Percentiles rank a stretch among this genome's conserved stretches.
phyloP scores from a whole-genome alignment of 106 monocot genomes.

The Acanthochlamys bracteata region DNA sequence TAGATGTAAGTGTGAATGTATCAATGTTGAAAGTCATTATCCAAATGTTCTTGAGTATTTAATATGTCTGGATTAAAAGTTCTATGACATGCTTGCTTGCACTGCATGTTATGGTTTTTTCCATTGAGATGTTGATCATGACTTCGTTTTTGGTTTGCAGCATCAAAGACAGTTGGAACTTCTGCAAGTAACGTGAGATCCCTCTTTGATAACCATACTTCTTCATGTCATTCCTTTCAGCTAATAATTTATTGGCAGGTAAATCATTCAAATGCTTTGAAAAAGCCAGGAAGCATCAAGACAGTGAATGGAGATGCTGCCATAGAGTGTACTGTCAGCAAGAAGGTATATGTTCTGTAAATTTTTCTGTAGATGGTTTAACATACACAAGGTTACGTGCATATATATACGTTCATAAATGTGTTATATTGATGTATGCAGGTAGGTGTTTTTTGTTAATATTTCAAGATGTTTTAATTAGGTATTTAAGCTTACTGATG shows the following conservation, averaged over 20 bases:
- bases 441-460: no score
- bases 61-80: not conserved
- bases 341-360: not conserved
- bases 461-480: no score
- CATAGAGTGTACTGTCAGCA: not conserved
- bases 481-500: no score
- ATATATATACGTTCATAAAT: no score
- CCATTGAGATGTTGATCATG: not conserved
- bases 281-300: not conserved
- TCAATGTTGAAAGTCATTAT: not conserved
- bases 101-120: not conserved
- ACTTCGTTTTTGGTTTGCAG: constrained; percentile 15
- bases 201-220: not conserved
- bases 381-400: no score
- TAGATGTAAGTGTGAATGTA: constrained; percentile 20
- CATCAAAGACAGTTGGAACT: constrained; percentile 20
- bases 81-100: not conserved
- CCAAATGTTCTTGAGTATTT: not conserved
- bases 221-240: not conserved
- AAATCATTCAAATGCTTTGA: not conserved
- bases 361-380: no score
- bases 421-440: no score
- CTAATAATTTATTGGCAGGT: not conserved
- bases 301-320: not conserved
- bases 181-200: constrained; percentile 33